Evolutionary conservation across 2,329 filamentous ascomycete genomes (phyloP).

Genomic region (Sclerotiophoma versabilis): DNA sequence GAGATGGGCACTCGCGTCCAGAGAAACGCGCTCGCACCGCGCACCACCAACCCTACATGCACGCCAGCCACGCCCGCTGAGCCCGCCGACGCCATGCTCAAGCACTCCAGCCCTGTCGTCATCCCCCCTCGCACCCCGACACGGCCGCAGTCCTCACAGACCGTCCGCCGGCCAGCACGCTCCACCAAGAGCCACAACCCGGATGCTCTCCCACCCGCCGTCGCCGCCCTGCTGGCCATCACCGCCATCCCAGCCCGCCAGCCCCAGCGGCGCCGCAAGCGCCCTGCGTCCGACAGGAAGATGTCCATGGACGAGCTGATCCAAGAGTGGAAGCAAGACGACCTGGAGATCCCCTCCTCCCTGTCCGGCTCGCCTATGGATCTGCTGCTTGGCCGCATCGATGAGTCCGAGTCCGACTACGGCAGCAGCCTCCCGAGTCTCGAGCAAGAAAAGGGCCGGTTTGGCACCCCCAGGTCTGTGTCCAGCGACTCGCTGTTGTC

Average conservation of each 20-base stretch:
- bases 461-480: constrained; percentile 55
- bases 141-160: constrained; percentile 40
- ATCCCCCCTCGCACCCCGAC: constrained; percentile 49
- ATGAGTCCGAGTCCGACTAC: constrained; percentile 52
- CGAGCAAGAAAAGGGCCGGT: constrained; percentile 51
- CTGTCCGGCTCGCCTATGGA: constrained; percentile 59
- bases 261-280: constrained; percentile 50
- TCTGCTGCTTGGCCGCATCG: constrained; percentile 62
- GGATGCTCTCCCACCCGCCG: constrained; percentile 60
- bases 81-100: constrained; percentile 32
- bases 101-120: constrained; percentile 51
- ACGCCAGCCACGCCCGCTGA: constrained; percentile 14
- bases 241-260: constrained; percentile 65
- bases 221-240: constrained; percentile 65
- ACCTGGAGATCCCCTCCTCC: constrained; percentile 47
- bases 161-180: constrained; percentile 39
- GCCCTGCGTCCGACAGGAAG: constrained; percentile 50
- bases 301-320: constrained; percentile 66
- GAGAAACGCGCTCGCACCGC: constrained; percentile 26
- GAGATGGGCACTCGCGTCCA: constrained; percentile 42
- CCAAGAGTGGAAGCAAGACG: constrained; percentile 61
- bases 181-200: constrained; percentile 47
- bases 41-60: constrained; percentile 21
- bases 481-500: constrained; percentile 67
- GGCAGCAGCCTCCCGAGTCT: constrained; percentile 52